phyloP scores from a whole-genome alignment of 2,329 filamentous ascomycete species.

The Pyrenochaeta sp. region DNA sequence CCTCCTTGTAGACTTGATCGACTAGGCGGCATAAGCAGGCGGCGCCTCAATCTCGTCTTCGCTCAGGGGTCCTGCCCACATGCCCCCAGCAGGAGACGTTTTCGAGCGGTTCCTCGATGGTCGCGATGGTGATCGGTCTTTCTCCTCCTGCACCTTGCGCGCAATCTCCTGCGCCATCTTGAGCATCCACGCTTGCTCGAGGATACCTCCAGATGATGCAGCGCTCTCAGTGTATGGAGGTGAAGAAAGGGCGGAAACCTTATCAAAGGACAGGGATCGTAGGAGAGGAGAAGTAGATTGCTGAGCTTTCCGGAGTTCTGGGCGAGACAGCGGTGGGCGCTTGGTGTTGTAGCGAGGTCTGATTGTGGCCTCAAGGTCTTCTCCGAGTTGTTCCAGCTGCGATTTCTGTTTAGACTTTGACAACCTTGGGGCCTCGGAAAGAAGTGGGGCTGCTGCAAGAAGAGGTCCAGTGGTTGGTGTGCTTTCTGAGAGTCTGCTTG shows the following conservation, averaged over 20 bases:
- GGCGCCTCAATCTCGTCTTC: slow-evolving; percentile 43
- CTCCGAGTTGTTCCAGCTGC: neutral
- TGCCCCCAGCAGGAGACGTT: slow-evolving; percentile 20
- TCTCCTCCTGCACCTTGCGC: slow-evolving; percentile 85
- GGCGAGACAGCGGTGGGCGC: slow-evolving; percentile 40
- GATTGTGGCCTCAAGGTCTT: slow-evolving; percentile 6
- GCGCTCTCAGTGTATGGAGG: slow-evolving; percentile 34
- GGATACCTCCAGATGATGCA: slow-evolving; percentile 59
- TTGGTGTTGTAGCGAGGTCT: slow-evolving; percentile 23
- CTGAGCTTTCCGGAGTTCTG: slow-evolving; percentile 40
- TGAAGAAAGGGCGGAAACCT: slow-evolving; percentile 36
- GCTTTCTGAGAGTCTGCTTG: slow-evolving; percentile 30
- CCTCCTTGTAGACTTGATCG: no score
- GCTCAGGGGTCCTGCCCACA: slow-evolving; percentile 23
- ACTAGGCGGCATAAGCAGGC: slow-evolving; percentile 42
- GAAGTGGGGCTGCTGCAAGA: slow-evolving; percentile 37
- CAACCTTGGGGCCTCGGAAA: slow-evolving; percentile 32
- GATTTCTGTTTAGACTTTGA: slow-evolving; percentile 30
- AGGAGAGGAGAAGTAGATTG: slow-evolving; percentile 47
- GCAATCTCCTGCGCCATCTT: slow-evolving; percentile 96
- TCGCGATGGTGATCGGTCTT: slow-evolving; percentile 54
- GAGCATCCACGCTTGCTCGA: slow-evolving; percentile 86
- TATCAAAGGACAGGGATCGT: slow-evolving; percentile 46
- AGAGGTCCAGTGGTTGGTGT: slow-evolving; percentile 26
- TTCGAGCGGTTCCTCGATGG: slow-evolving; percentile 7